These are phyloP conservation scores for Arthroderma sp. DNA, from an alignment of 2,329 filamentous ascomycete genomes.

Conservation along the genomic window DNA sequence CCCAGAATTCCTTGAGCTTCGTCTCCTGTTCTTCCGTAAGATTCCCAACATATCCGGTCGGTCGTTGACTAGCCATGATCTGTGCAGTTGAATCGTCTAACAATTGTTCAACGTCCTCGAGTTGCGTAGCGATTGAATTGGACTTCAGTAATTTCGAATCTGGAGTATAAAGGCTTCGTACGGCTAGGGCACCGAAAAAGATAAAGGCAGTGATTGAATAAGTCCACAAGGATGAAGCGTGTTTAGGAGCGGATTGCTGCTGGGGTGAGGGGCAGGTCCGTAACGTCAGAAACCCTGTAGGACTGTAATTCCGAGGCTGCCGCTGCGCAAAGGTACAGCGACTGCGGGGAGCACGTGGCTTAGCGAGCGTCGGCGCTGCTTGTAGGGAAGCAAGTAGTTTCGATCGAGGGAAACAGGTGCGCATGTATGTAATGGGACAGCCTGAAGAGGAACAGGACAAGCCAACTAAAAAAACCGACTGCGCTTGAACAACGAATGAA, in stretches of 20 bases:
- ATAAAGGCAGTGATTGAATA: slow-evolving; percentile 22
- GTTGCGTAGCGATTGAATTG: not conserved
- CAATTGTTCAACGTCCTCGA: slow-evolving; percentile 6
- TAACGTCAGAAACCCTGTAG: too few species aligned
- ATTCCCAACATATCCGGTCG: slow-evolving; percentile 61
- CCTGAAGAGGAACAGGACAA: too few species aligned
- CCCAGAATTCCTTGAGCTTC: slow-evolving; percentile 82
- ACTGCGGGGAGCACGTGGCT: too few species aligned
- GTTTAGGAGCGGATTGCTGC: slow-evolving; percentile 1
- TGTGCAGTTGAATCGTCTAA: slow-evolving; percentile 7
- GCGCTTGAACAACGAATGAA: too few species aligned
- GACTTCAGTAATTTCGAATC: slow-evolving; percentile 1
- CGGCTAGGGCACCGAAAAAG: slow-evolving; percentile 23
- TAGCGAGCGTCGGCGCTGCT: too few species aligned
- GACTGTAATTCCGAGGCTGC: too few species aligned
- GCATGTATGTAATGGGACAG: too few species aligned
- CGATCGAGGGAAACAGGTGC: too few species aligned
- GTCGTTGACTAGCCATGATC: slow-evolving; percentile 21
- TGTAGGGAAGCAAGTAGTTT: too few species aligned
- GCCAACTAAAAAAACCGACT: too few species aligned
- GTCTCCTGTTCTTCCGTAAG: slow-evolving; percentile 79
- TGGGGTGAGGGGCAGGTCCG: too few species aligned
- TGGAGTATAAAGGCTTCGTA: slow-evolving; percentile 20
- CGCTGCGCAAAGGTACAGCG: too few species aligned
- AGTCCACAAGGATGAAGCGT: slow-evolving; percentile 27